A percentile compares a stretch with the other conserved stretches of the same genome.
These are phyloP conservation scores for Colletotrichum sansevieriae DNA, from an alignment of 2,329 filamentous ascomycete genomes.

Conservation along the genomic window DNA sequence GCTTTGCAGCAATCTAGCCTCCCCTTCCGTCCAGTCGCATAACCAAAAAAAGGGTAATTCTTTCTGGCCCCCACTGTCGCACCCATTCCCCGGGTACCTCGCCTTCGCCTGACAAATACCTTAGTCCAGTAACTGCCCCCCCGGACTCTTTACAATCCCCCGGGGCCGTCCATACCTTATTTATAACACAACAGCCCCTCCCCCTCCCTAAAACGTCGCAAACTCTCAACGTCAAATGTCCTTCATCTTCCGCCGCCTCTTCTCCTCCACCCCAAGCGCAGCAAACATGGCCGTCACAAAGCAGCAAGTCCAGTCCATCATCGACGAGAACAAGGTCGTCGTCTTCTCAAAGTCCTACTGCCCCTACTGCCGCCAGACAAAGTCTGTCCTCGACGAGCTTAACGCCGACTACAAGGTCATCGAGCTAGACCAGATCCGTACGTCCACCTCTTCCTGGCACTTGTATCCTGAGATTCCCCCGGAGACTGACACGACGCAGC, in stretches of 20 bases:
- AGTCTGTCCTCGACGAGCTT: constrained; percentile 77
- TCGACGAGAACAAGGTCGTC: constrained; percentile 90
- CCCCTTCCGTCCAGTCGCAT: not conserved
- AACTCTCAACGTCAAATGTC: constrained; percentile 61
- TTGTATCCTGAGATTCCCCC: not conserved
- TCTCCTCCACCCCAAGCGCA: constrained; percentile 66
- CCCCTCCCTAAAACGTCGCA: not conserved
- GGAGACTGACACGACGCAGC: constrained; percentile 61
- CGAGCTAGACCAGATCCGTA: constrained; percentile 89
- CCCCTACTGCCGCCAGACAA: constrained; percentile 88
- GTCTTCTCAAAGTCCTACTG: constrained; percentile 99
- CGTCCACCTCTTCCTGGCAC: constrained; percentile 50
- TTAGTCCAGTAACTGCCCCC: no score
- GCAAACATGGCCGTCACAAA: constrained; percentile 85
- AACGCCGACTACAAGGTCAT: constrained; percentile 80
- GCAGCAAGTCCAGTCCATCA: constrained; percentile 85
- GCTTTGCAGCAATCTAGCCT: no score
- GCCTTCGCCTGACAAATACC: constrained; percentile 23
- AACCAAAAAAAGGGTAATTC: not conserved
- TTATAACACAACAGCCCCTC: constrained; percentile 9
- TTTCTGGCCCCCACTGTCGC: no score
- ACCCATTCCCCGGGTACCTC: no score
- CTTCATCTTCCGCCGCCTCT: constrained; percentile 77
- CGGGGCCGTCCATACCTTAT: not conserved
- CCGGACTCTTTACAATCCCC: not conserved